Percentiles rank a stretch among this genome's conserved stretches.
phyloP scores from a whole-genome alignment of 148 eudicot genomes.

The Talinum fruticosum region DNA sequence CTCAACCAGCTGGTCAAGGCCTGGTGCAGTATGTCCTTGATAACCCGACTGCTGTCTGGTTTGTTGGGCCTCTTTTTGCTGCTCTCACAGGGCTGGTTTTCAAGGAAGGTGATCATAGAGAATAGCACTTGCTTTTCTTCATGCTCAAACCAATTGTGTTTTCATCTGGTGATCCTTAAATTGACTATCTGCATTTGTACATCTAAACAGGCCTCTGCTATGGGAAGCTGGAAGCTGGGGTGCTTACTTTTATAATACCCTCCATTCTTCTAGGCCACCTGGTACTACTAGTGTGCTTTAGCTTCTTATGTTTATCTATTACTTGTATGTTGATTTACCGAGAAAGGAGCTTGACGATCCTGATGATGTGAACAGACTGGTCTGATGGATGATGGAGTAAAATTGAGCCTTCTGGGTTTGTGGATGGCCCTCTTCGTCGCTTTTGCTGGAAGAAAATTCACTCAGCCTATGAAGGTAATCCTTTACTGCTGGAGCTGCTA shows the following conservation, averaged over 20 bases:
- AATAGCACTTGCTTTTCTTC: neutral
- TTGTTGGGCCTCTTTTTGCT: slow-evolving; percentile 84
- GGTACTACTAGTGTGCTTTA: slow-evolving; percentile 40
- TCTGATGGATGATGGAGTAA: slow-evolving; percentile 67
- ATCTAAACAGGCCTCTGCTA: slow-evolving; percentile 77
- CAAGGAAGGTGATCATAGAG: slow-evolving; percentile 62
- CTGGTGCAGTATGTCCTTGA: slow-evolving; percentile 60
- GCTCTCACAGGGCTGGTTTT: slow-evolving; percentile 86
- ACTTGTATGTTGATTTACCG: neutral
- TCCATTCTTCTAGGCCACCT: slow-evolving; percentile 79
- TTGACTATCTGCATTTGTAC: neutral
- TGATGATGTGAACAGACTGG: slow-evolving; percentile 49
- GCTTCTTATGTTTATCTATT: neutral
- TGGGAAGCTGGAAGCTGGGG: slow-evolving; percentile 91
- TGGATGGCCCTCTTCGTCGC: slow-evolving; percentile 82
- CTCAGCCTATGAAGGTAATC: slow-evolving; percentile 86
- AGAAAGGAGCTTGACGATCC: slow-evolving; percentile 9
- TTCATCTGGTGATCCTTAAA: neutral
- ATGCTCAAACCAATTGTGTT: neutral
- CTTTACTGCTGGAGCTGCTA: neutral
- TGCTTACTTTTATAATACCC: slow-evolving; percentile 83
- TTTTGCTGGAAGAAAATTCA: slow-evolving; percentile 88
- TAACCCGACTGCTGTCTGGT: slow-evolving; percentile 78
- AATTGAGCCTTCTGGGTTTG: slow-evolving; percentile 55
- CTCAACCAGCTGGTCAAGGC: slow-evolving; percentile 57